phyloP scores from a whole-genome alignment of 345 rosid genomes.

The Rhizophora mangle region DNA sequence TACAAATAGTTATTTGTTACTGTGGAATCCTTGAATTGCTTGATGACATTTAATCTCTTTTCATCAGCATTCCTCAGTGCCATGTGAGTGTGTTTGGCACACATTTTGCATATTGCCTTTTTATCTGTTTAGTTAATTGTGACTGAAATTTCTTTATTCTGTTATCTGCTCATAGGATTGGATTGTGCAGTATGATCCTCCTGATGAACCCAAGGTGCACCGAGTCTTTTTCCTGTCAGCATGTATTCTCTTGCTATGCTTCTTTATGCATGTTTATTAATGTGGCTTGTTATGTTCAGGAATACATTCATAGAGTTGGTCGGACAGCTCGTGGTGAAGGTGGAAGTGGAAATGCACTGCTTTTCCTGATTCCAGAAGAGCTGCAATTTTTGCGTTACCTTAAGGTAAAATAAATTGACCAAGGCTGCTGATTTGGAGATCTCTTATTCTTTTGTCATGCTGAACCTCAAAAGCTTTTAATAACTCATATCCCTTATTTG shows the following conservation, averaged over 20 bases:
- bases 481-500: not conserved
- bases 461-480: not conserved
- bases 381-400: conserved; percentile 81
- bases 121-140: not conserved
- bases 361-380: conserved; percentile 92
- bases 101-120: not conserved
- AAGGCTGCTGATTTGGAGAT: not conserved
- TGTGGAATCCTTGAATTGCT: no score
- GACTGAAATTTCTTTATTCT: conserved; percentile 1
- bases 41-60: no score
- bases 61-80: no score
- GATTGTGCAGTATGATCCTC: conserved; percentile 98
- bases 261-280: conserved; percentile 7
- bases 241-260: conserved; percentile 3
- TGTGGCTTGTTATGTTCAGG: conserved; percentile 44
- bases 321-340: conserved; percentile 99
- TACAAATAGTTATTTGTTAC: no score
- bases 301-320: conserved; percentile 97
- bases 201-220: conserved; percentile 88
- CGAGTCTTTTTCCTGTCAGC: not conserved
- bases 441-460: not conserved
- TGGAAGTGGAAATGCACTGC: conserved; percentile 88
- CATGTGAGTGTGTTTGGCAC: no score
- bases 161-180: conserved; percentile 61
- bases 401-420: conserved; percentile 44